Evolutionary conservation across 768 basidiomycete species (phyloP), one percentile per base, ranked within the genome.

Genomic region (Russula earlei): DNA sequence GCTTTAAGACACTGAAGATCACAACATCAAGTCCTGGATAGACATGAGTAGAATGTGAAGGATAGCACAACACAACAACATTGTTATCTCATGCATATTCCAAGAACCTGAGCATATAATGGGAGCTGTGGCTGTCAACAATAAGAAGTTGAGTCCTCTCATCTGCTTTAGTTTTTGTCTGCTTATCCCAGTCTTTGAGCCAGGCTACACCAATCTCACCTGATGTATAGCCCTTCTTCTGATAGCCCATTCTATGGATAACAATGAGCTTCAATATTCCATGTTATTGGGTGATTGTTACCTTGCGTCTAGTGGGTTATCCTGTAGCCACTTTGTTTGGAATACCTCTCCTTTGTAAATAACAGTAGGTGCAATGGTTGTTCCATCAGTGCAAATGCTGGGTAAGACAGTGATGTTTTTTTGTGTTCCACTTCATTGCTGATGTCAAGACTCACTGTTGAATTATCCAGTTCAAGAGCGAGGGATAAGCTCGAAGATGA

Each of bases 61-160:
- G 77, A 64, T 77, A 78, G 56, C 72, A 74, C 0, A 78, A 57
- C 5, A 78, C 61, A 20, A 67, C 54, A n/a, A 79, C 77, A 1
- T 68, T 63, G 56, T 75, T 50, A 0, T 62, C 46, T 2, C 61
- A 48, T 0, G 73, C 72, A 64, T 73, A 73, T 11, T 67, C 52
- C 17, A 80, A 70, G 54, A 78, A 74, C n/a, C n/a, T n/a, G n/a
- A n/a, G n/a, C n/a, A n/a, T n/a, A n/a, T n/a, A n/a, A n/a, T n/a
- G n/a, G n/a, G n/a, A n/a, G n/a, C n/a, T n/a, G n/a, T n/a, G n/a
- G n/a, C n/a, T n/a, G n/a, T 79, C 74, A 11, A 79, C 67, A 11
- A 74, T 58, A 10, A 80, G 72, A 1, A 76, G 55, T 0, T 64
- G 56, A 11, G 60, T 45, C 6, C 58, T 41, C 4, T 69, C 12